phyloP scores from a whole-genome alignment of 176 grass and related monocot species.

The Zizania latifolia region DNA sequence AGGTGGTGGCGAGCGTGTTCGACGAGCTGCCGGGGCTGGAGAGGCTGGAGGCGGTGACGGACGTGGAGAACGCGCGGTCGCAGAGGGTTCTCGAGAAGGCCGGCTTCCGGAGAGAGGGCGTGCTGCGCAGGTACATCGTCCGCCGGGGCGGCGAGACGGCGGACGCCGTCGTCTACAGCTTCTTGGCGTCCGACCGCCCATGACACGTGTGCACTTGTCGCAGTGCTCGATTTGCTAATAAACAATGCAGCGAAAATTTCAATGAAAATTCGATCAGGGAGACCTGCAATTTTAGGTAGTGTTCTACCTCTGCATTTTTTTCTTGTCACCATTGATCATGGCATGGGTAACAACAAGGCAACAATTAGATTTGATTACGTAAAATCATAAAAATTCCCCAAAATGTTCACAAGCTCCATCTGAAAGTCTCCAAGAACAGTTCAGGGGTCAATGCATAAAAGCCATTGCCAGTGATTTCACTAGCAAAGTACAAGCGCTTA shows the following conservation, averaged over 20 bases:
- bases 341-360: too few species aligned
- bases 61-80: conserved; percentile 38
- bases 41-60: conserved; percentile 48
- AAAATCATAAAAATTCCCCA: too few species aligned
- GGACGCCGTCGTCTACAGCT: conserved; percentile 47
- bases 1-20: conserved; percentile 42
- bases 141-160: neutral
- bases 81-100: conserved; percentile 60
- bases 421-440: neutral
- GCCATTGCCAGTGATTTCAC: conserved; percentile 8
- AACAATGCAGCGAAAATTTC: too few species aligned
- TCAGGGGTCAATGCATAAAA: conserved; percentile 14
- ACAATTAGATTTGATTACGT: too few species aligned
- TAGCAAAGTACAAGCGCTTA: conserved; percentile 16
- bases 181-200: conserved; percentile 29
- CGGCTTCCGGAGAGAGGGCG: conserved; percentile 41
- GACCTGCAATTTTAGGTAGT: too few species aligned
- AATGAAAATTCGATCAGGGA: too few species aligned
- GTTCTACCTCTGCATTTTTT: too few species aligned
- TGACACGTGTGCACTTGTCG: too few species aligned
- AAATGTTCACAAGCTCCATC: neutral
- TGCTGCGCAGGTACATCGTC: conserved; percentile 39
- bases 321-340: too few species aligned
- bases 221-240: too few species aligned
- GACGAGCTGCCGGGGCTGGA: conserved; percentile 42